Percentiles rank a stretch among this genome's conserved stretches.
Conservation (phyloP, 2,329 filamentous ascomycete species). For the Trichoderma sp. region DNA sequence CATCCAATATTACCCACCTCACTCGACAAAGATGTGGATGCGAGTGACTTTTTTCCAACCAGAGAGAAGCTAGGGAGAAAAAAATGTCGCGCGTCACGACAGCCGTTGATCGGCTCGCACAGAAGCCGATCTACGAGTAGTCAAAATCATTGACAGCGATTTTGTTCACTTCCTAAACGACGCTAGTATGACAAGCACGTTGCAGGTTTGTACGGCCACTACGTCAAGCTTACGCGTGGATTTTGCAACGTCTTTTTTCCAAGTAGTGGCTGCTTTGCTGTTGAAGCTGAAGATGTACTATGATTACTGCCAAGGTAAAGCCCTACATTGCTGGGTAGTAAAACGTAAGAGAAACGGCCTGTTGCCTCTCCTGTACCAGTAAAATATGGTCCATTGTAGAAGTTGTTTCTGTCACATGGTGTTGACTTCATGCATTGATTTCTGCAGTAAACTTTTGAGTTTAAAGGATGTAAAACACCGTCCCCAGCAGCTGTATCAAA, state of each 20-base stretch:
- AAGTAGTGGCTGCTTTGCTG: neutral
- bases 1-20: constrained; percentile 2
- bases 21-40: neutral
- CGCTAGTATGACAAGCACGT: neutral
- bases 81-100: constrained; percentile 15
- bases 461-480: neutral
- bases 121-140: constrained; percentile 3
- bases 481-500: neutral
- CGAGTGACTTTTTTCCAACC: neutral
- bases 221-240: constrained; percentile 12
- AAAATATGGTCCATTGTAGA: neutral
- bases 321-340: neutral
- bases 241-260: neutral
- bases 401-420: neutral
- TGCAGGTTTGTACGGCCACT: neutral
- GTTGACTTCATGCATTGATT: neutral
- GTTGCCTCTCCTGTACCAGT: neutral
- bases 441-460: neutral
- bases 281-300: neutral
- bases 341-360: neutral
- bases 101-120: neutral
- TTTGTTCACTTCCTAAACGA: neutral
- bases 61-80: neutral
- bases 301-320: neutral
- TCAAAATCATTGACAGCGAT: neutral